Conservation (phyloP, 257 asterid species). For the Jaltomata sinuosa region DNA sequence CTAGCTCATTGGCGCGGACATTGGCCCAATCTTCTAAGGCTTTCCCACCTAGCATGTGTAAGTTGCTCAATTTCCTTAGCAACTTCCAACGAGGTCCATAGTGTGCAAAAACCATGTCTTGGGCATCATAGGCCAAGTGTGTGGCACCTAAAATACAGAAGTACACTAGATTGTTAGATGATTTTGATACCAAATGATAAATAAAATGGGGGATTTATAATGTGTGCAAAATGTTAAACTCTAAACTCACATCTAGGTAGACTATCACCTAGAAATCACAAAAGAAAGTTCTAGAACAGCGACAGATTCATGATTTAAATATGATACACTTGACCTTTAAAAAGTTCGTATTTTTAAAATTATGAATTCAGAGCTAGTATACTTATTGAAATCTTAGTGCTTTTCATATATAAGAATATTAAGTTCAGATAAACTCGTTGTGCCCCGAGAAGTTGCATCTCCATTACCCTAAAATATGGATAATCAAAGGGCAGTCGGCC, state of each 20-base stretch:
- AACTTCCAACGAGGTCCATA: conserved; percentile 47
- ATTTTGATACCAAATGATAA: background rate
- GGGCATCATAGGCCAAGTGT: conserved; percentile 28
- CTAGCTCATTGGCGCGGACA: conserved; percentile 22
- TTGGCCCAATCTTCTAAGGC: conserved; percentile 30
- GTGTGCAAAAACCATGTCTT: conserved; percentile 37
- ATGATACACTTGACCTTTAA: background rate
- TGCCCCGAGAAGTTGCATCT: background rate
- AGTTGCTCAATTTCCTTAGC: conserved; percentile 32
- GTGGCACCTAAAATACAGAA: background rate
- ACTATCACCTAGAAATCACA: background rate
- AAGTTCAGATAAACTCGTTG: background rate
- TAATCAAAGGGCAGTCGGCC: background rate
- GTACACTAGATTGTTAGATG: background rate
- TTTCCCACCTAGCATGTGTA: conserved; percentile 34
- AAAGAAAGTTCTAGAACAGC: background rate
- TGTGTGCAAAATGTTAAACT: background rate
- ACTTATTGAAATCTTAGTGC: background rate
- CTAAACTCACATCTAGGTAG: background rate
- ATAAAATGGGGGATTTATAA: background rate
- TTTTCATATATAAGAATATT: background rate
- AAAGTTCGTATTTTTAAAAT: background rate
- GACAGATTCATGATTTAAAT: background rate
- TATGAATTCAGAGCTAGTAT: background rate
- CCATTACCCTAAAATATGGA: background rate